These are phyloP conservation scores for Ceratocystiopsis minuta DNA, from an alignment of 2,329 filamentous ascomycete genomes.

Conservation along the genomic window DNA sequence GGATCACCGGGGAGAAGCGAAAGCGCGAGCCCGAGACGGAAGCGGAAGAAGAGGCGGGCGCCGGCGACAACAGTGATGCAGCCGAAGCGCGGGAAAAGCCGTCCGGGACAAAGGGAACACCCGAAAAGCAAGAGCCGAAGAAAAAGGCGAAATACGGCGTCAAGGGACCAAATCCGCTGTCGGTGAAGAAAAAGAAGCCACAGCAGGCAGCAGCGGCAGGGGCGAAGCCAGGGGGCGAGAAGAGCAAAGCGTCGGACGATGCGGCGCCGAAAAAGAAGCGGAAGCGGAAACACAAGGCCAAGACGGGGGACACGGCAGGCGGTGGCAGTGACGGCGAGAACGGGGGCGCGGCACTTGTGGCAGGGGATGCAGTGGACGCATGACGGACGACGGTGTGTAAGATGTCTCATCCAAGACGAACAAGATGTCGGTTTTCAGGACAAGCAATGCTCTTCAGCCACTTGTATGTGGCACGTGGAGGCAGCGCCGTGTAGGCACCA, in stretches of 20 bases:
- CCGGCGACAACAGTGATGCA: conserved; percentile 17
- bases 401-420: no score
- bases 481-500: no score
- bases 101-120: no score
- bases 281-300: conserved; percentile 11
- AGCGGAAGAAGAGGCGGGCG: conserved; percentile 21
- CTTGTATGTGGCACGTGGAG: no score
- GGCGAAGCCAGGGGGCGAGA: not conserved
- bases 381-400: no score
- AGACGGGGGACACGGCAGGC: not conserved
- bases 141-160: conserved; percentile 17
- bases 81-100: conserved; percentile 15
- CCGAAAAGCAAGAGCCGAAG: conserved; percentile 11
- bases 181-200: conserved; percentile 15
- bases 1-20: conserved; percentile 25
- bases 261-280: conserved; percentile 11
- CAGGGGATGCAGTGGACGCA: no score
- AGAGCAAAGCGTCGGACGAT: not conserved
- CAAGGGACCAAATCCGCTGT: conserved; percentile 18
- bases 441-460: no score
- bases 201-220: conserved; percentile 5
- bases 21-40: conserved; percentile 25
- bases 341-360: no score
- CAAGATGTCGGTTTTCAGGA: no score
- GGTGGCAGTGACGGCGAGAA: not conserved